Base-by-base conservation (phyloP, 768 basidiomycete species). In the Clitopilus hobsonii region DNA sequence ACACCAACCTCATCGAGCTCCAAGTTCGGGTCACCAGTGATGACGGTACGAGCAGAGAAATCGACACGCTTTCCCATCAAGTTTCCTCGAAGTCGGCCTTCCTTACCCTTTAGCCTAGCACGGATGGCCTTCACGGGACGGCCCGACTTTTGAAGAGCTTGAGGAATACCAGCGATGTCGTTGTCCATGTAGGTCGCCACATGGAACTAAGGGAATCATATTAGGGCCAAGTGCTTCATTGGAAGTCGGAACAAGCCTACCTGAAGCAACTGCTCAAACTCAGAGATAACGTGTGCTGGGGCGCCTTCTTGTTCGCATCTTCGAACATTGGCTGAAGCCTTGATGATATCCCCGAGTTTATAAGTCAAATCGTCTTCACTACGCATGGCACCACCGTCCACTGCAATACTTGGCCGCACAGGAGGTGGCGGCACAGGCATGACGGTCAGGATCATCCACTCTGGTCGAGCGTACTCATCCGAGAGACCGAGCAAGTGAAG, bases 161-260 rank as follows among this genome's bases (percentile, higher is more conserved):
- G 96, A 1, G 97, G 97, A 29, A 98, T 92, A 45, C 97, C 97
- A 28, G 97, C 94, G 55, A 98, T 95, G 66, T 98, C 95, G 66
- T 99, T 99, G 67, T 99, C 97, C 96, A 99, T 99, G 68, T 98
- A 99, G 0, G 97, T 98, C 2, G 97, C 97, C 57, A 98, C 94
- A 66, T 99, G 97, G 68, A 95, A 99, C 93, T 97, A 61, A 56
- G 41, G 28, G 8, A 38, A 47, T 38, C n/a, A 54, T 58, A 56
- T 47, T 23, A 49, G 52, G 32, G 52, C 26, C 57, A 48, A 30
- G 54, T 32, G 20, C 25, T 52, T 14, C 14, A 29, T 7, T 49
- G 49, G 10, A 28, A 53, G n/a, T 22, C 11, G 16, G 11, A 51
- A 26, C 32, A 8, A n/a, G 69, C 81, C 53, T 57, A 91, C 93